Evolutionary conservation across 495 filamentous ascomycete genomes (phyloP).

Genomic region (Penicillium macrosclerotiorum): DNA sequence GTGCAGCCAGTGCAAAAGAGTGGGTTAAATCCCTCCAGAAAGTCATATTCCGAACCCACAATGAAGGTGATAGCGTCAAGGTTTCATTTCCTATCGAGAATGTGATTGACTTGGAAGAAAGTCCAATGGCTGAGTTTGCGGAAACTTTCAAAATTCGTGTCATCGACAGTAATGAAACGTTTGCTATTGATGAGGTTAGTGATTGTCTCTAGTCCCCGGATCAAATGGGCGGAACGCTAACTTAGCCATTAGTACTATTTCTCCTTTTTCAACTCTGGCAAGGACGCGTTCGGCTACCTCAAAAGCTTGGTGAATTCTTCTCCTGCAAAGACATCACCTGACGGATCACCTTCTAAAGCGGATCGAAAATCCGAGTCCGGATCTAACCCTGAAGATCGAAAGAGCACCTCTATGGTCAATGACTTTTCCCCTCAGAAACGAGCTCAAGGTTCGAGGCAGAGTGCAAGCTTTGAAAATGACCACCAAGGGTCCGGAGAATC

Average conservation of each 20-base stretch:
- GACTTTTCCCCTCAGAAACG: constrained; percentile 37
- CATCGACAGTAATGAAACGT: constrained; percentile 88
- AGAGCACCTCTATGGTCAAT: too few species aligned
- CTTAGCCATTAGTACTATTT: constrained; percentile 74
- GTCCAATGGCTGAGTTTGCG: constrained; percentile 84
- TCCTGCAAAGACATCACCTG: constrained; percentile 37
- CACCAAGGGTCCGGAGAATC: constrained; percentile 73
- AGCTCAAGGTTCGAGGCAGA: too few species aligned
- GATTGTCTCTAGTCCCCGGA: background rate
- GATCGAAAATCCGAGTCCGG: constrained; percentile 4
- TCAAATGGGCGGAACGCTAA: background rate
- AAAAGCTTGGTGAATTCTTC: constrained; percentile 70
- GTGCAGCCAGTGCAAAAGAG: constrained; percentile 83
- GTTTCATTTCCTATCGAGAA: constrained; percentile 87
- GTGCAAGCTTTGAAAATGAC: constrained; percentile 56
- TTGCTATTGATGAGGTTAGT: constrained; percentile 88
- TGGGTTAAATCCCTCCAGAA: constrained; percentile 95
- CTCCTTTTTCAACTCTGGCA: constrained; percentile 85
- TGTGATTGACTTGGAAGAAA: constrained; percentile 90
- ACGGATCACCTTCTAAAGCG: constrained; percentile 1
- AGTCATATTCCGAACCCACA: constrained; percentile 93
- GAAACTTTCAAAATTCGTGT: constrained; percentile 93
- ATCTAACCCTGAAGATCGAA: constrained; percentile 22
- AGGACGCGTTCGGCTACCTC: constrained; percentile 79
- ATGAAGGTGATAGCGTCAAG: constrained; percentile 96